Conservation (phyloP, 208 protist genomes). For the Sergeia podlipaevii region DNA sequence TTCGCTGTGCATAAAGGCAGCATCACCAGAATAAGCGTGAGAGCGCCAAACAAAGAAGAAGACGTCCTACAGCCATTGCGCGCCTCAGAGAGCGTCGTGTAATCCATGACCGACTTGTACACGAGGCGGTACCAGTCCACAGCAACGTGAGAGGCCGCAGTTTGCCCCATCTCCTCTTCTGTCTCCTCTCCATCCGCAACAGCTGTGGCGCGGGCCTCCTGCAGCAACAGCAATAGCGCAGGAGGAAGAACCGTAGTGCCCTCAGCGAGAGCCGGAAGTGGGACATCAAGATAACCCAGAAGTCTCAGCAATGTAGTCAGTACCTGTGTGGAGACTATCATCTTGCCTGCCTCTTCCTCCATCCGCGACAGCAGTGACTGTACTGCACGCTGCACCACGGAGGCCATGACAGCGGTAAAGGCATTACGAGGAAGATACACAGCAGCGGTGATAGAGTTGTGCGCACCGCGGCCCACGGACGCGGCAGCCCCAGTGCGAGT, state of each 20-base stretch:
- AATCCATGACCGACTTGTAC: conserved; percentile 28
- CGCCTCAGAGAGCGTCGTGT: neutral
- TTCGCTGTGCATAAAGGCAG: conserved; percentile 44
- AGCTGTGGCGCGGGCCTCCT: neutral
- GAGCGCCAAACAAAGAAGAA: too few species aligned
- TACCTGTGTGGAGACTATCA: neutral
- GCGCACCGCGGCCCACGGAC: conserved; percentile 34
- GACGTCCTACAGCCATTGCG: conserved; percentile 18
- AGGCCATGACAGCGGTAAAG: conserved; percentile 17
- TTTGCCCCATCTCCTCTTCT: neutral
- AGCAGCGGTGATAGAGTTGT: conserved; percentile 17
- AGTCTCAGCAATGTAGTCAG: conserved; percentile 12
- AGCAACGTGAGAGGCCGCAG: conserved; percentile 4
- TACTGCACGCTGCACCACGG: conserved; percentile 6
- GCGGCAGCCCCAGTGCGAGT: neutral
- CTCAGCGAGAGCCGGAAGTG: conserved; percentile 18
- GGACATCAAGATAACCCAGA: conserved; percentile 20
- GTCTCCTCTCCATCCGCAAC: neutral
- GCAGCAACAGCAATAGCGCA: conserved; percentile 19
- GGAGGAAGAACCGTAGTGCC: conserved; percentile 18
- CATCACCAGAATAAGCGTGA: conserved; percentile 30
- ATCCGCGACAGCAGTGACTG: conserved; percentile 14
- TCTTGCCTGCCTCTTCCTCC: too few species aligned
- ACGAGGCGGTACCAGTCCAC: conserved; percentile 56
- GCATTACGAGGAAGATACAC: conserved; percentile 24